Percentiles rank a stretch among this genome's conserved stretches.
These are phyloP conservation scores for Debaryomyces subglobosus DNA, from an alignment of 1,139 yeast genomes.

Conservation along the genomic window DNA sequence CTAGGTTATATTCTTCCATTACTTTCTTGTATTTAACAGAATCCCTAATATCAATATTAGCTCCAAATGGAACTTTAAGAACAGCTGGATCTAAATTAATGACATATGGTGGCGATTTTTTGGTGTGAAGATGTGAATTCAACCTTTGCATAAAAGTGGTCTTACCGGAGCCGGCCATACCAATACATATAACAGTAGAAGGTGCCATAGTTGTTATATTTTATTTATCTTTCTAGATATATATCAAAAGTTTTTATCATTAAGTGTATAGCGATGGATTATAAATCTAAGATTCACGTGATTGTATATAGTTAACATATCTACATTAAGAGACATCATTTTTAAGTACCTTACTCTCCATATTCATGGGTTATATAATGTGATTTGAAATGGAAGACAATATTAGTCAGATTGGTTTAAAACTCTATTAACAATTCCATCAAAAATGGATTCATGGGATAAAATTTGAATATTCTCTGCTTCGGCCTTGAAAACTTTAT, in stretches of 20 bases:
- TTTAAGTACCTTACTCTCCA: neutral
- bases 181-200: conserved; percentile 78
- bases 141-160: conserved; percentile 97
- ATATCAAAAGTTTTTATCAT: conserved; percentile 1
- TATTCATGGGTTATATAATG: neutral
- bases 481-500: conserved; percentile 64
- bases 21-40: conserved; percentile 95
- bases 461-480: conserved; percentile 78
- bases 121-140: conserved; percentile 81
- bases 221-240: neutral
- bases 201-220: conserved; percentile 46
- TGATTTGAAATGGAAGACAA: neutral
- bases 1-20: conserved; percentile 88
- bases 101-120: conserved; percentile 80
- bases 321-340: neutral
- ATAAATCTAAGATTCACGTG: conserved; percentile 7
- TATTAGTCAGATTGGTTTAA: neutral
- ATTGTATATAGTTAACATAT: neutral
- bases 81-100: conserved; percentile 97
- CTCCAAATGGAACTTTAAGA: conserved; percentile 85
- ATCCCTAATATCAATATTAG: conserved; percentile 95
- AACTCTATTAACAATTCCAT: conserved; percentile 68
- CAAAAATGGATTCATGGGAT: conserved; percentile 55
- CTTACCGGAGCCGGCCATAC: conserved; percentile 98
- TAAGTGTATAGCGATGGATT: conserved; percentile 10